Evolutionary conservation across 1,284 basidiomycete species (phyloP).

Genomic region (Trichosporon asahii): DNA sequence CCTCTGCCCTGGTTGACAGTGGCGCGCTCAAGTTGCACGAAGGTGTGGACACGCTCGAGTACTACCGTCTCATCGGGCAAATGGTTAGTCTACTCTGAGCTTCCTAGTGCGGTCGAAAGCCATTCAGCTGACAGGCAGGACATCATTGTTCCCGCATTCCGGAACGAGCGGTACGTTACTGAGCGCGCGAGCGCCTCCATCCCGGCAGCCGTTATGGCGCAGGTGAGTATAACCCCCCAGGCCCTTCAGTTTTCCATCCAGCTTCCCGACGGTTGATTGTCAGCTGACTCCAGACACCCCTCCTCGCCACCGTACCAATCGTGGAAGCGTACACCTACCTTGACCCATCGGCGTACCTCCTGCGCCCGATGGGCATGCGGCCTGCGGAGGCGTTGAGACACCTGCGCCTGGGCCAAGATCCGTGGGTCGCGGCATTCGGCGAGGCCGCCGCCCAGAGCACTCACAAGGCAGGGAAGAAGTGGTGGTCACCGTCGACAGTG

Average conservation of each 20-base stretch:
- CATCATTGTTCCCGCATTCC: neutral
- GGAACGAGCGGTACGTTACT: neutral
- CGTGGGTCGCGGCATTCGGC: neutral
- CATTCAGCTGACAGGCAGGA: neutral
- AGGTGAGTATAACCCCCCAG: too few relatives aligned
- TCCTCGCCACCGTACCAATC: neutral
- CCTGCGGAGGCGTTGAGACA: neutral
- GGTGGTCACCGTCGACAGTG: neutral
- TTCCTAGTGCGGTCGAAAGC: neutral
- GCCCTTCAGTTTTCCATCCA: too few relatives aligned
- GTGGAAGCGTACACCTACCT: neutral
- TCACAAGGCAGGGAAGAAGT: neutral
- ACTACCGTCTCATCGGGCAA: neutral
- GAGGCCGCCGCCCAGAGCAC: neutral
- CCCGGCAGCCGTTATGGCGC: neutral
- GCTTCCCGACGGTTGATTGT: too few relatives aligned
- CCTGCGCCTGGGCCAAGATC: neutral
- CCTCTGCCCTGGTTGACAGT: neutral
- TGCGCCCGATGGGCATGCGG: neutral
- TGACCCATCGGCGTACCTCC: neutral
- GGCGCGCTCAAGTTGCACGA: neutral
- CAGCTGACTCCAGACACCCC: neutral
- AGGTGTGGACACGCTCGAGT: neutral
- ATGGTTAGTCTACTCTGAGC: neutral
- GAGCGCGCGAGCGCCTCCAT: neutral